These are phyloP conservation scores for Ceratocystis ficicola DNA, from an alignment of 2,329 filamentous ascomycete genomes.

Conservation along the genomic window DNA sequence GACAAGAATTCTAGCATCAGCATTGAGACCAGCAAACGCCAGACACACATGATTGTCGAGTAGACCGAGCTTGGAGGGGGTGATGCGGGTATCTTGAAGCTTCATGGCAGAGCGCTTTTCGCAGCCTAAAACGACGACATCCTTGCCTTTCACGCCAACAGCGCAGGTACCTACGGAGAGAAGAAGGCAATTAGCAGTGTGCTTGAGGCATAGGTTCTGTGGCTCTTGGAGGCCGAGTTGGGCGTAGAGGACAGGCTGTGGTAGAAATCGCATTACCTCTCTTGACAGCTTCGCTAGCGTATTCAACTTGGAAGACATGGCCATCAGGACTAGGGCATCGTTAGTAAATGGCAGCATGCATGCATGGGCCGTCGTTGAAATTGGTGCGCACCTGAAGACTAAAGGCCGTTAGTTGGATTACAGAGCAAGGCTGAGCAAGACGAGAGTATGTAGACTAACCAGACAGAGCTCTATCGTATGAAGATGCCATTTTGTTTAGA, in stretches of 20 bases:
- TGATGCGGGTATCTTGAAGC: conserved; percentile 97
- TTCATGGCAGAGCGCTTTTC: conserved; percentile 99
- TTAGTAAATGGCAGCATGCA: conserved; percentile 36
- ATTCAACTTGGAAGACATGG: conserved; percentile 99
- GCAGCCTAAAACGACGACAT: conserved; percentile 92
- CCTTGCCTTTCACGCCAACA: conserved; percentile 87
- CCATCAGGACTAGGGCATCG: conserved; percentile 70
- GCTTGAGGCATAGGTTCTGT: conserved; percentile 2
- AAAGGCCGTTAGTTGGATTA: conserved; percentile 34
- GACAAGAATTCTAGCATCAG: conserved; percentile 92
- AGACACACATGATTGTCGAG: conserved; percentile 94
- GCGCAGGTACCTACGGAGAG: conserved; percentile 70
- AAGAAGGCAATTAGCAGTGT: conserved; percentile 9
- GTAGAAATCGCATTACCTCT: conserved; percentile 49
- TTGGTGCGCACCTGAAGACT: conserved; percentile 66
- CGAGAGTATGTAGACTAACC: conserved; percentile 47
- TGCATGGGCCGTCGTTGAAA: conserved; percentile 31
- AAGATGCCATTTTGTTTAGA: conserved; percentile 57
- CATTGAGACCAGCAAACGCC: conserved; percentile 93
- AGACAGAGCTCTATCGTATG: conserved; percentile 98
- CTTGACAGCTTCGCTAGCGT: conserved; percentile 97
- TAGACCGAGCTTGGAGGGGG: conserved; percentile 94
- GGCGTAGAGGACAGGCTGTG: conserved; percentile 25
- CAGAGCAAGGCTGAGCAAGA: conserved; percentile 27
- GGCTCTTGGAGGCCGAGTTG: background rate